A percentile compares a stretch with the other conserved stretches of the same genome.
These are phyloP conservation scores for Debaryomyces udenii DNA, from an alignment of 1,139 yeast species.

Conservation along the genomic window DNA sequence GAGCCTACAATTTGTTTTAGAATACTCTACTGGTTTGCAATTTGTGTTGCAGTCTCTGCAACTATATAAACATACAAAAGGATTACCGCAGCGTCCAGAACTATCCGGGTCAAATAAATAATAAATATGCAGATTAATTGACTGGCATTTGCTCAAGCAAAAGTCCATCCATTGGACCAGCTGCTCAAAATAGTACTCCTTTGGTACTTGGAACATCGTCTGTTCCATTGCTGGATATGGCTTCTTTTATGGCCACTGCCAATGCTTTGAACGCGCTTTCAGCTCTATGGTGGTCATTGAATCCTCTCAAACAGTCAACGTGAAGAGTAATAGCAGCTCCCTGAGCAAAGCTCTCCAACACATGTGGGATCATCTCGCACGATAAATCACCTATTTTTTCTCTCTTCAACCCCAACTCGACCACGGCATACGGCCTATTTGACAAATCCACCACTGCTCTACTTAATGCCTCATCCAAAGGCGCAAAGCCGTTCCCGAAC, in stretches of 20 bases:
- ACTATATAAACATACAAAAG: too few relatives aligned
- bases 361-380: constrained; percentile 97
- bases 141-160: too few relatives aligned
- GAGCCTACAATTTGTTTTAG: too few relatives aligned
- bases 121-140: too few relatives aligned
- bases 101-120: too few relatives aligned
- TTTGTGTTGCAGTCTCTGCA: too few relatives aligned
- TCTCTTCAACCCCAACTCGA: constrained; percentile 85
- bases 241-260: constrained; percentile 89
- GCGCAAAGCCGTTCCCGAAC: constrained; percentile 94
- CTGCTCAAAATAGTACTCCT: constrained; percentile 73
- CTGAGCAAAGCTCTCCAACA: constrained; percentile 89
- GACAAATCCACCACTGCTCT: constrained; percentile 94
- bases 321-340: constrained; percentile 89
- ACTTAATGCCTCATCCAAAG: constrained; percentile 92
- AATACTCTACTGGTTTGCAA: too few relatives aligned
- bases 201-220: constrained; percentile 95
- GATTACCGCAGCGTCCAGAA: too few relatives aligned
- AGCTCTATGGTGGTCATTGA: constrained; percentile 94
- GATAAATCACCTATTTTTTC: constrained; percentile 92
- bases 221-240: constrained; percentile 79
- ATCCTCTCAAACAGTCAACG: constrained; percentile 91
- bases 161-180: background rate
- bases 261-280: constrained; percentile 96
- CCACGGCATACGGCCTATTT: constrained; percentile 88